Evolutionary conservation across 495 filamentous ascomycete species (phyloP).

Genomic region (Penicillium daleae): DNA sequence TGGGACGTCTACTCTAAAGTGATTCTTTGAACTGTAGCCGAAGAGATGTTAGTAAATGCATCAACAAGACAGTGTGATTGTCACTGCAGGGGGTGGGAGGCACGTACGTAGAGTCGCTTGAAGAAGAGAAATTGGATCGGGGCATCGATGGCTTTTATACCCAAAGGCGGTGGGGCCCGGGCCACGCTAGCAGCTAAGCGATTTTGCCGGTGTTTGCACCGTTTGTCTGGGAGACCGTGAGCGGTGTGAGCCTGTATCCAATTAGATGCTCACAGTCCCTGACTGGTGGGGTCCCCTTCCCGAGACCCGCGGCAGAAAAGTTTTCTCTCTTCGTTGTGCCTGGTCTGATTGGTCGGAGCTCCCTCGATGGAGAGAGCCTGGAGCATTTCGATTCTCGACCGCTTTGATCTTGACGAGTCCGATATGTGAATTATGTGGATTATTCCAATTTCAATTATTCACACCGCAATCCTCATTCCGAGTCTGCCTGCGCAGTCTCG

Average conservation of each 20-base stretch:
- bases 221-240: conserved; percentile 18
- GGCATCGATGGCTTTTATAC: conserved; percentile 32
- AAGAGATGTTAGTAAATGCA: conserved; percentile 36
- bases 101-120: conserved; percentile 70
- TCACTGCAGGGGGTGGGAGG: conserved; percentile 36
- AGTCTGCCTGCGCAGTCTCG: neutral
- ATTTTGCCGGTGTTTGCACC: conserved; percentile 30
- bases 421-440: neutral
- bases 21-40: conserved; percentile 73
- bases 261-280: neutral
- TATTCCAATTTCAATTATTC: conserved; percentile 5
- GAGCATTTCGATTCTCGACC: neutral
- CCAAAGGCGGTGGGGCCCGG: neutral
- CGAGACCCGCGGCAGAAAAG: conserved; percentile 12
- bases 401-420: no score
- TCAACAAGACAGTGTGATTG: neutral
- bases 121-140: conserved; percentile 40
- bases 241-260: neutral
- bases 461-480: conserved; percentile 1
- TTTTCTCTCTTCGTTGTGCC: neutral
- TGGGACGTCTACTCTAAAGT: conserved; percentile 86
- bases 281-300: neutral
- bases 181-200: conserved; percentile 37
- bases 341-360: neutral
- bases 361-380: neutral